Conservation (phyloP, 2,329 filamentous ascomycete genomes). For the Calonectria henricotiae region DNA sequence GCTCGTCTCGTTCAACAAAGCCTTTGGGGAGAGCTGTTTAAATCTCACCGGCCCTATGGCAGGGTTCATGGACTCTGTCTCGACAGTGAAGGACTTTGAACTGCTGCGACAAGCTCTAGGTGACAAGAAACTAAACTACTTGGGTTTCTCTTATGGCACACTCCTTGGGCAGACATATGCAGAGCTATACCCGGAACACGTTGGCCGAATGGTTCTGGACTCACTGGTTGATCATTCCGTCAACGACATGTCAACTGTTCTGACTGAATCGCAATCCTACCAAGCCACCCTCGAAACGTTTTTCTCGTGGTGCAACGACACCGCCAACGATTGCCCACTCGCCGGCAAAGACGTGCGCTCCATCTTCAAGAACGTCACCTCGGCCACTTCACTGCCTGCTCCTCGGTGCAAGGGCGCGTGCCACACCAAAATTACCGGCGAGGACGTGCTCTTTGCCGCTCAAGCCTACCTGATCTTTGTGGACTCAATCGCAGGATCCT, state of each 20-base stretch:
- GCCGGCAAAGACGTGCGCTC: constrained; percentile 42
- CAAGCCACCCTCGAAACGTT: constrained; percentile 45
- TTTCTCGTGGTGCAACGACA: constrained; percentile 48
- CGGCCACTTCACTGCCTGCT: constrained; percentile 40
- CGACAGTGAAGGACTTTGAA: constrained; percentile 49
- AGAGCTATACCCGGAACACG: constrained; percentile 51
- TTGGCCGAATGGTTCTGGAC: constrained; percentile 53
- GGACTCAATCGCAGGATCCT: constrained; percentile 36
- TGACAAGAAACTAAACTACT: constrained; percentile 52
- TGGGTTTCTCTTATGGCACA: constrained; percentile 60
- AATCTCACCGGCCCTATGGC: constrained; percentile 48
- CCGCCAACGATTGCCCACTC: constrained; percentile 41
- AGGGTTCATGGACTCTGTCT: constrained; percentile 46
- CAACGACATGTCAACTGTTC: constrained; percentile 38
- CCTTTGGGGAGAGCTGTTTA: constrained; percentile 46
- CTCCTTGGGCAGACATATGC: constrained; percentile 56
- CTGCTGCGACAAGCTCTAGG: constrained; percentile 48
- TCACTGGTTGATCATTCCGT: constrained; percentile 49
- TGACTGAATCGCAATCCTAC: constrained; percentile 41
- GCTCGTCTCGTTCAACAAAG: constrained; percentile 38
- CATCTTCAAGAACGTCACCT: constrained; percentile 40
- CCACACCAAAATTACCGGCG: constrained; percentile 44
- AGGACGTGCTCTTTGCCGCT: constrained; percentile 45
- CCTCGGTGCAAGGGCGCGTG: constrained; percentile 36
- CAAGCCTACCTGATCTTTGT: constrained; percentile 42